Conservation (phyloP, 176 grass and related monocot species). For the Canna indica region DNA sequence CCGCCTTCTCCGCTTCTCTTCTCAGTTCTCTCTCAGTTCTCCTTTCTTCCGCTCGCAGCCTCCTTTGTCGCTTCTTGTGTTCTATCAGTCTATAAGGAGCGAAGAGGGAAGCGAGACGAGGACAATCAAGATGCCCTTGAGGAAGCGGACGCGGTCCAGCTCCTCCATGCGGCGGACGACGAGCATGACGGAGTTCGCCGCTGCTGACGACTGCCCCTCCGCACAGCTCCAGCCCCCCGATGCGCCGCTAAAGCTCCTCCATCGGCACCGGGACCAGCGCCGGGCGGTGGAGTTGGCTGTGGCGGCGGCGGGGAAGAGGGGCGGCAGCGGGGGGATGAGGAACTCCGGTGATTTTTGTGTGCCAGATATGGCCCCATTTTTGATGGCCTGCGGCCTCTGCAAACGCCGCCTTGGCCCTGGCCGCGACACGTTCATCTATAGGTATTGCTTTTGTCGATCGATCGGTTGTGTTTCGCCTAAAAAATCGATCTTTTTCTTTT, state of each 20-base stretch:
- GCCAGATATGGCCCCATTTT: not conserved
- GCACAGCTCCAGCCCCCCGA: not conserved
- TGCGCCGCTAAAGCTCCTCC: not conserved
- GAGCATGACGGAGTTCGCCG: constrained; percentile 11
- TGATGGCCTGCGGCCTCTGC: constrained; percentile 6
- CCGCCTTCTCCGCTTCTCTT: not conserved
- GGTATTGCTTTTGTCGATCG: not conserved
- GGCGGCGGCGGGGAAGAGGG: not conserved
- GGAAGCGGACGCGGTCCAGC: constrained; percentile 4
- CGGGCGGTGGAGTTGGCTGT: not conserved
- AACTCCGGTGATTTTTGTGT: not conserved
- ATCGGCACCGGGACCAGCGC: not conserved
- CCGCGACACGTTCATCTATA: constrained; percentile 5
- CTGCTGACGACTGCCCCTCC: too few relatives aligned
- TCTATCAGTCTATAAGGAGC: not conserved
- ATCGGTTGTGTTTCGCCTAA: not conserved
- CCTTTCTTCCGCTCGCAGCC: not conserved
- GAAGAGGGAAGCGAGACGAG: not conserved
- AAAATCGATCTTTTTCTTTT: not conserved
- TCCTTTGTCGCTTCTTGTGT: not conserved
- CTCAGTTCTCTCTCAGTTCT: not conserved
- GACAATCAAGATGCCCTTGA: not conserved
- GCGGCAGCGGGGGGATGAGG: not conserved
- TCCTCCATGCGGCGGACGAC: constrained; percentile 1
- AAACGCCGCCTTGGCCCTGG: constrained; percentile 5